Conservation (phyloP, 192 early-diverging fungal species). For the Coemansia sp. region DNA sequence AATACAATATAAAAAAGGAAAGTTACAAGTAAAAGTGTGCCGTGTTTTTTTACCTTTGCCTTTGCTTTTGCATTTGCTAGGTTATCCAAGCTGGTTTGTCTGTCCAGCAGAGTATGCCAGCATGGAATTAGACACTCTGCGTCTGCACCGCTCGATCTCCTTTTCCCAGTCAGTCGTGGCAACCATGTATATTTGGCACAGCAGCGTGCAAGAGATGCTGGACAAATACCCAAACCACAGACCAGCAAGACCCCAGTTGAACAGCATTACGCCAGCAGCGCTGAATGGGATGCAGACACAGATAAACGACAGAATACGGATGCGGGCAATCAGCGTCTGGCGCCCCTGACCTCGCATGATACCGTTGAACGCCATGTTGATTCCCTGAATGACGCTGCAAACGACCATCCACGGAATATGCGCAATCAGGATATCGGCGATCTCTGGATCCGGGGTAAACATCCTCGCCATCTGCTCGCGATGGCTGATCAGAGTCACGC, state of each 20-base stretch:
- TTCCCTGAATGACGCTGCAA: constrained; percentile 46
- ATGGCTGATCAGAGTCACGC: constrained; percentile 58
- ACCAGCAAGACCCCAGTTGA: constrained; percentile 62
- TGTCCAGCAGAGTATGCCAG: neutral
- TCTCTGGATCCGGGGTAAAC: constrained; percentile 40
- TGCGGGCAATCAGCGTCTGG: constrained; percentile 54
- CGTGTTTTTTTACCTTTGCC: neutral
- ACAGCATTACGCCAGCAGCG: constrained; percentile 38
- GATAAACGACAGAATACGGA: constrained; percentile 53
- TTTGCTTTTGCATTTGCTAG: neutral
- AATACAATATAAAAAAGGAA: neutral
- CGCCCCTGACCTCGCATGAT: constrained; percentile 60
- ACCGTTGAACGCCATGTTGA: constrained; percentile 62
- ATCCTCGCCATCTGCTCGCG: constrained; percentile 59
- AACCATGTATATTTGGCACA: constrained; percentile 25
- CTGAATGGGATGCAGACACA: constrained; percentile 53
- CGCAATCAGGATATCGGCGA: constrained; percentile 20
- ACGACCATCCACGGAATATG: constrained; percentile 42
- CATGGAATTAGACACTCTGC: constrained; percentile 24
- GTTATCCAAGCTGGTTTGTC: neutral
- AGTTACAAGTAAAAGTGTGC: no score
- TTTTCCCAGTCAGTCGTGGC: constrained; percentile 43
- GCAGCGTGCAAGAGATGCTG: constrained; percentile 19
- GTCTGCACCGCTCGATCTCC: constrained; percentile 45
- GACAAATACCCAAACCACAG: constrained; percentile 65